These are phyloP conservation scores for Conidiobolus incongruus DNA, from an alignment of 371 early-diverging fungal genomes.

Conservation along the genomic window DNA sequence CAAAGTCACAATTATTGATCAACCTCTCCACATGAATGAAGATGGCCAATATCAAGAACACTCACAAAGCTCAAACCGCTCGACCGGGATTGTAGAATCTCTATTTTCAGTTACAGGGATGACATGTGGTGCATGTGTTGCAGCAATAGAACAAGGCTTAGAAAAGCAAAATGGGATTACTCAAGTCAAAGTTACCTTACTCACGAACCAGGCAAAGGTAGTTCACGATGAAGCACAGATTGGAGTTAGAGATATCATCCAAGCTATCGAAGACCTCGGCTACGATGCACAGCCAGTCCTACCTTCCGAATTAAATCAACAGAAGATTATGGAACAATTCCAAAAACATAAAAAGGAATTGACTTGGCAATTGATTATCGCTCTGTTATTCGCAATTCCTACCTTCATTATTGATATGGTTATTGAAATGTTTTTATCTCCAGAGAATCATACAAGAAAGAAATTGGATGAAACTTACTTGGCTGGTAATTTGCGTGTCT, in stretches of 20 bases:
- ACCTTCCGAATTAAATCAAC: too few relatives aligned
- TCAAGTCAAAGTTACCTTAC: constrained; percentile 41
- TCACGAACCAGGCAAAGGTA: constrained; percentile 49
- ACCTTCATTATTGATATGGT: constrained; percentile 5
- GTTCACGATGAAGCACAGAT: constrained; percentile 26
- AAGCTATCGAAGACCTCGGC: constrained; percentile 29
- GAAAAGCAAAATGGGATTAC: constrained; percentile 27
- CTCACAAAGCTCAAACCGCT: too few relatives aligned
- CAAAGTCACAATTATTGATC: too few relatives aligned
- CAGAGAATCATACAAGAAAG: not conserved
- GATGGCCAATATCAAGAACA: too few relatives aligned
- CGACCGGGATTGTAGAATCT: too few relatives aligned
- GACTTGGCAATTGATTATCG: not conserved
- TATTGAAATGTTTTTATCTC: constrained; percentile 1
- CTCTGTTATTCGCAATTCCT: constrained; percentile 4
- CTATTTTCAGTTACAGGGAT: constrained; percentile 56
- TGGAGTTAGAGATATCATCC: constrained; percentile 60
- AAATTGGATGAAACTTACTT: not conserved
- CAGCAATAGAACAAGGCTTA: constrained; percentile 43
- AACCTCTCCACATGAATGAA: too few relatives aligned
- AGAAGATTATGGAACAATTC: constrained; percentile 20
- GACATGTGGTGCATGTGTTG: constrained; percentile 75
- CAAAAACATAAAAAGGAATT: constrained; percentile 1
- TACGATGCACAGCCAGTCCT: too few relatives aligned
- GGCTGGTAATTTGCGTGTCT: constrained; percentile 3